These are phyloP conservation scores for Botrytis squamosa DNA, from an alignment of 2,329 filamentous ascomycete genomes.

Conservation along the genomic window DNA sequence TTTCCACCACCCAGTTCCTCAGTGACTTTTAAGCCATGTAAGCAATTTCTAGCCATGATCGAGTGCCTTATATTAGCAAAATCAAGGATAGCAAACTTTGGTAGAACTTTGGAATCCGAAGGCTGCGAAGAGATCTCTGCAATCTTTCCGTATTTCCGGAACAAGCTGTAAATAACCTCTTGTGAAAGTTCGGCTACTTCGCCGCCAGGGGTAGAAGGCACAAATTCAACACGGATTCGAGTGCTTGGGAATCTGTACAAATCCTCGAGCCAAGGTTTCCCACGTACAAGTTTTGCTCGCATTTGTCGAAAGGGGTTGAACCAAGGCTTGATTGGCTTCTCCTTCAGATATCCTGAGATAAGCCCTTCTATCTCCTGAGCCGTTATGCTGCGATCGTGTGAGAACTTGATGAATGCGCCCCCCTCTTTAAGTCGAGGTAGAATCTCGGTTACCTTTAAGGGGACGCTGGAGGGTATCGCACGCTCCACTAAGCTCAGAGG, in stretches of 20 bases:
- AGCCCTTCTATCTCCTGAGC: slow-evolving; percentile 56
- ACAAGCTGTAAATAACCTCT: slow-evolving; percentile 82
- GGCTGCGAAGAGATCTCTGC: slow-evolving; percentile 80
- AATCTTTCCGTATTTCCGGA: slow-evolving; percentile 88
- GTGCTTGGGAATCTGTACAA: slow-evolving; percentile 77
- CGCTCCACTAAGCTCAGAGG: slow-evolving; percentile 55
- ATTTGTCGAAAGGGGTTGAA: slow-evolving; percentile 80
- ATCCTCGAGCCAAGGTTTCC: slow-evolving; percentile 92
- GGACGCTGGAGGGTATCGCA: slow-evolving; percentile 60
- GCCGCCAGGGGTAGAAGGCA: slow-evolving; percentile 68
- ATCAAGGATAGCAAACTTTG: slow-evolving; percentile 76
- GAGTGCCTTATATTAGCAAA: slow-evolving; percentile 58
- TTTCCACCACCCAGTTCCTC: slow-evolving; percentile 73
- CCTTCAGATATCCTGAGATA: slow-evolving; percentile 61
- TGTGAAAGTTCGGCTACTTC: slow-evolving; percentile 77
- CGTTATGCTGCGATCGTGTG: slow-evolving; percentile 46
- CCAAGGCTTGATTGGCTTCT: slow-evolving; percentile 79
- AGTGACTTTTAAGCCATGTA: slow-evolving; percentile 77
- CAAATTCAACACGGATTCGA: slow-evolving; percentile 79
- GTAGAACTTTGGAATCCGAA: slow-evolving; percentile 79
- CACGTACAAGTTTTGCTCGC: slow-evolving; percentile 70
- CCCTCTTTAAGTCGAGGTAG: slow-evolving; percentile 86
- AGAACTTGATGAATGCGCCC: slow-evolving; percentile 88
- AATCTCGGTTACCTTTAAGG: slow-evolving; percentile 75
- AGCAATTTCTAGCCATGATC: slow-evolving; percentile 52